Evolutionary conservation across 345 rosid species (phyloP).

Genomic region (Boechera divaricarpa): DNA sequence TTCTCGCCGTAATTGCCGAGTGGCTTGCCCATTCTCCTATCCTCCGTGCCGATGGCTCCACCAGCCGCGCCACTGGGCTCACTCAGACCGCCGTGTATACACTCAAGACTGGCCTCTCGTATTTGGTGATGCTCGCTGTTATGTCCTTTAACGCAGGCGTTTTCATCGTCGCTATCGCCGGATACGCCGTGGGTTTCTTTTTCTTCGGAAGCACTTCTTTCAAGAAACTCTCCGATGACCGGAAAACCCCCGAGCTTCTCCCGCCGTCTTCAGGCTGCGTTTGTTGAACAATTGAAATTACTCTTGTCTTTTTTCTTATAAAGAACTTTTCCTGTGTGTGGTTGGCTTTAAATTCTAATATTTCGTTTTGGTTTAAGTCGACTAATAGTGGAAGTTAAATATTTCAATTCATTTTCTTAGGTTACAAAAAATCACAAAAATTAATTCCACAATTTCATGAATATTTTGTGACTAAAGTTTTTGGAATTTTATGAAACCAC

Average conservation of each 20-base stretch:
- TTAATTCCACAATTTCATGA: background rate
- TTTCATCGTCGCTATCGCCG: constrained; percentile 69
- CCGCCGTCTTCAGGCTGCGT: constrained; percentile 42
- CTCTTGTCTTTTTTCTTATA: background rate
- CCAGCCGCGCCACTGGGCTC: constrained; percentile 50
- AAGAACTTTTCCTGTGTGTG: background rate
- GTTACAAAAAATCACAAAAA: background rate
- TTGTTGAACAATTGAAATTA: constrained; percentile 24
- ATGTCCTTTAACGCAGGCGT: constrained; percentile 92
- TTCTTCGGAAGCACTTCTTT: constrained; percentile 63
- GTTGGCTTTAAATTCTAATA: constrained; percentile 8
- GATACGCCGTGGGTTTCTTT: constrained; percentile 69
- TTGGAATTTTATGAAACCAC: background rate
- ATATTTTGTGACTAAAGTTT: background rate
- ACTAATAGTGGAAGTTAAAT: background rate
- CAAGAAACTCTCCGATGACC: constrained; percentile 30
- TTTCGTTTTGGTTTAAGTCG: constrained; percentile 1
- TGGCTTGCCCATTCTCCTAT: constrained; percentile 56
- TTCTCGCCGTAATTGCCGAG: constrained; percentile 56
- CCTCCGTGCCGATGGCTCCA: constrained; percentile 41
- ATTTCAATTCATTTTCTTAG: constrained; percentile 10
- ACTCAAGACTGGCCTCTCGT: constrained; percentile 60
- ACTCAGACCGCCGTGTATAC: constrained; percentile 57
- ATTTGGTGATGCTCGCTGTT: constrained; percentile 77
- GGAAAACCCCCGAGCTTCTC: constrained; percentile 52